Evolutionary conservation across 2,329 filamentous ascomycete species (phyloP).

Genomic region (Alternaria postmessia): DNA sequence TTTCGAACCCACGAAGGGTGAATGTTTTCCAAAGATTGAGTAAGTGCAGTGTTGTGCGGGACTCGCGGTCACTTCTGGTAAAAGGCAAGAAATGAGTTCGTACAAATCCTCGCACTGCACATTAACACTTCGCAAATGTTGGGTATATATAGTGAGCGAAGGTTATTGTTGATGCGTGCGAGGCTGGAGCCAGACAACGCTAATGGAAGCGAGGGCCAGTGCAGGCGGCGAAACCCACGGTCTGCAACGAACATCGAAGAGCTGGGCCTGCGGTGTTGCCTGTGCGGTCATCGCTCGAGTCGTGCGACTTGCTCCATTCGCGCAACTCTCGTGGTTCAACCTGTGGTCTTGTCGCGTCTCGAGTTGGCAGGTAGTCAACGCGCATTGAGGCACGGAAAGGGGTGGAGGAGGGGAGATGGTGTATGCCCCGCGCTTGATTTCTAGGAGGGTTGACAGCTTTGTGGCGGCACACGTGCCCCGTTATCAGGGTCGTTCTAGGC

Average conservation of each 20-base stretch:
- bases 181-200: background rate
- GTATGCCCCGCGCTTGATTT: background rate
- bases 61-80: conserved; percentile 80
- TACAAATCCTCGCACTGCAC: conserved; percentile 75
- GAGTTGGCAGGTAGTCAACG: background rate
- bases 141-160: background rate
- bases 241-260: conserved; percentile 3
- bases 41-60: conserved; percentile 66
- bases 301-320: background rate
- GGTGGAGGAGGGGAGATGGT: conserved; percentile 2
- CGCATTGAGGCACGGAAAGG: background rate
- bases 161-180: background rate
- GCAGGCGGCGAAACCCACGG: background rate
- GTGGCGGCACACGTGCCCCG: conserved; percentile 17
- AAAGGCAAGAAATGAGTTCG: conserved; percentile 81
- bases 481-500: background rate
- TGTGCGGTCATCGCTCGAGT: conserved; percentile 6
- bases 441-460: background rate
- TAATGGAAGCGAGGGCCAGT: background rate
- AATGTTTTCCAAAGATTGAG: conserved; percentile 64
- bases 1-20: conserved; percentile 53
- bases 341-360: background rate
- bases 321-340: background rate
- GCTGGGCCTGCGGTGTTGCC: conserved; percentile 16
- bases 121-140: conserved; percentile 17